These are phyloP conservation scores for Amaranthus cruentus DNA, from an alignment of 148 eudicot genomes.

Conservation along the genomic window DNA sequence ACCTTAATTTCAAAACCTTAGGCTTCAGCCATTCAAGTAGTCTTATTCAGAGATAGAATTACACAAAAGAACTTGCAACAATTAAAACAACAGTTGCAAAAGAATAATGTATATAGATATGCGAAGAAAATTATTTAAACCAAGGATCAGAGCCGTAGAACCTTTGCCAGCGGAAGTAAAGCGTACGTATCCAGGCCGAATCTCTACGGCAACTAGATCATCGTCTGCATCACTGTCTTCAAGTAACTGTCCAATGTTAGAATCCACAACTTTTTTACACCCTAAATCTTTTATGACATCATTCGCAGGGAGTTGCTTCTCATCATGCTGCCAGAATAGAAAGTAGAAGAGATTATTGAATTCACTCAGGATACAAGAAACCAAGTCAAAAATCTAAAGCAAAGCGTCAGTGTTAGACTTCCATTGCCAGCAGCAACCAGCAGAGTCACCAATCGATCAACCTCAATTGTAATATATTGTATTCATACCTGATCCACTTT, in stretches of 20 bases:
- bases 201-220: conserved; percentile 57
- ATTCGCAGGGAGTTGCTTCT: conserved; percentile 29
- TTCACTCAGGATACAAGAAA: background rate
- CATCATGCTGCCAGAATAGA: conserved; percentile 30
- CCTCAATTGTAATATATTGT: background rate
- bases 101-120: background rate
- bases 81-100: background rate
- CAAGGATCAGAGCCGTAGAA: conserved; percentile 15
- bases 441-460: background rate
- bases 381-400: no score
- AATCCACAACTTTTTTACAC: conserved; percentile 9
- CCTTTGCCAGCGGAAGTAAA: conserved; percentile 71
- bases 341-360: background rate
- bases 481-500: conserved; percentile 38
- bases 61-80: background rate
- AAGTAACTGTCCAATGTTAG: conserved; percentile 14
- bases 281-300: conserved; percentile 22
- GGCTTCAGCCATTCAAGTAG: background rate
- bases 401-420: no score
- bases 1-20: background rate
- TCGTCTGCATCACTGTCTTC: conserved; percentile 43
- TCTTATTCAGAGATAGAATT: background rate
- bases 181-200: conserved; percentile 89
- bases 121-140: background rate
- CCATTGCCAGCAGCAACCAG: background rate